phyloP scores from a whole-genome alignment of 345 rosid genomes.

The Melaleuca alternifolia region DNA sequence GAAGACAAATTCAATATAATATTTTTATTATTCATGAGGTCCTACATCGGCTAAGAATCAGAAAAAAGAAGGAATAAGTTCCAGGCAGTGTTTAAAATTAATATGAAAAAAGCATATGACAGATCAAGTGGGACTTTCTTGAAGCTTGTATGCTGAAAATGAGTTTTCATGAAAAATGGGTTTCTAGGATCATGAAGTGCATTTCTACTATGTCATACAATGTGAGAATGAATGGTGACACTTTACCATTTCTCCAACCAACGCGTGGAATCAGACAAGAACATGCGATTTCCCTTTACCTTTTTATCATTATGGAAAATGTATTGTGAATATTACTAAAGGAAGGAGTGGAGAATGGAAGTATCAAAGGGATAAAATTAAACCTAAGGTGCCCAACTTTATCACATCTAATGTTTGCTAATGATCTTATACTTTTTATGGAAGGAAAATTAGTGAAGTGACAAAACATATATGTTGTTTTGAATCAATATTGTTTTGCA shows the following conservation, averaged over 20 bases:
- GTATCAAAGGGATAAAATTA: not conserved
- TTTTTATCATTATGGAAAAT: not conserved
- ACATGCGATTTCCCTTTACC: not conserved
- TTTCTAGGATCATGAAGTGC: not conserved
- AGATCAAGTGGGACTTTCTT: not conserved
- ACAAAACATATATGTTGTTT: rapidly evolving
- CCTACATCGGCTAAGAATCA: too few species aligned
- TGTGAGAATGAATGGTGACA: not conserved
- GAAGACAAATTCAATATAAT: too few species aligned
- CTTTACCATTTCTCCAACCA: too few species aligned
- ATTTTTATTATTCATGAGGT: too few species aligned
- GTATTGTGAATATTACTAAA: not conserved
- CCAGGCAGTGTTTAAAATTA: not conserved
- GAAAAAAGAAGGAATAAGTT: not conserved
- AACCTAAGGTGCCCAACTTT: not conserved
- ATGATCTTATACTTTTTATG: not conserved
- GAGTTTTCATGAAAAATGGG: too few species aligned
- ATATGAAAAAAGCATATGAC: not conserved
- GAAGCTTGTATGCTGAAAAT: not conserved
- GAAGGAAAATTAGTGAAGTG: not conserved
- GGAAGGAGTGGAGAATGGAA: not conserved
- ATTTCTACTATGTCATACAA: not conserved
- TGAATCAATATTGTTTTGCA: too few species aligned
- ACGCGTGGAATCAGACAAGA: not conserved
- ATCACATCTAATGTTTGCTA: not conserved